Evolutionary conservation across 2,329 filamentous ascomycete species (phyloP).

Genomic region (Fusarium sp.): DNA sequence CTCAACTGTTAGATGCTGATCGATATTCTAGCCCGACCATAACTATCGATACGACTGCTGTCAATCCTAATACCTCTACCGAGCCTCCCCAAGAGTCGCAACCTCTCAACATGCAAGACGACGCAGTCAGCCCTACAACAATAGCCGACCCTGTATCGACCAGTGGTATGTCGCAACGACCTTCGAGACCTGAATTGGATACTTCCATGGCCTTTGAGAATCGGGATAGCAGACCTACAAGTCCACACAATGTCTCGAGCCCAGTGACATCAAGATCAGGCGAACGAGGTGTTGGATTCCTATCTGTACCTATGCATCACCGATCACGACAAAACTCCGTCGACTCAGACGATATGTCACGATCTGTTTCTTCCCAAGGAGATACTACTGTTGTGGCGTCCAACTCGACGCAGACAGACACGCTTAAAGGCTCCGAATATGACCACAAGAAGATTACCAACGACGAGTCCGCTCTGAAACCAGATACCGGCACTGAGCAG

Average conservation of each 20-base stretch:
- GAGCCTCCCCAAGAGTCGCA: conserved; percentile 48
- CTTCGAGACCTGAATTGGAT: conserved; percentile 59
- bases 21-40: conserved; percentile 61
- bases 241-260: conserved; percentile 78
- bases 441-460: conserved; percentile 70
- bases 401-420: conserved; percentile 59
- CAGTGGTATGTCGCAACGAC: conserved; percentile 40
- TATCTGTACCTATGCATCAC: conserved; percentile 72
- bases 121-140: conserved; percentile 57
- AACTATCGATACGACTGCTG: conserved; percentile 65
- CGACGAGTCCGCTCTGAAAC: conserved; percentile 76
- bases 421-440: conserved; percentile 52
- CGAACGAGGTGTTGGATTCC: conserved; percentile 66
- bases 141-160: conserved; percentile 50
- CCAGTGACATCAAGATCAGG: conserved; percentile 61
- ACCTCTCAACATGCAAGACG: conserved; percentile 53
- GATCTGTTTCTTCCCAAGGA: conserved; percentile 70
- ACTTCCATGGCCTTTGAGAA: conserved; percentile 73
- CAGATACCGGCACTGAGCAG: conserved; percentile 79
- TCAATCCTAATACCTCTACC: conserved; percentile 47
- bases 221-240: conserved; percentile 75
- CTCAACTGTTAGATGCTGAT: conserved; percentile 34
- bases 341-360: conserved; percentile 73
- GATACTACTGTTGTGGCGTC: conserved; percentile 70
- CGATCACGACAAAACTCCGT: conserved; percentile 76